Conservation (phyloP, 176 grass and related monocot species). For the Urochloa ruziziensis region DNA sequence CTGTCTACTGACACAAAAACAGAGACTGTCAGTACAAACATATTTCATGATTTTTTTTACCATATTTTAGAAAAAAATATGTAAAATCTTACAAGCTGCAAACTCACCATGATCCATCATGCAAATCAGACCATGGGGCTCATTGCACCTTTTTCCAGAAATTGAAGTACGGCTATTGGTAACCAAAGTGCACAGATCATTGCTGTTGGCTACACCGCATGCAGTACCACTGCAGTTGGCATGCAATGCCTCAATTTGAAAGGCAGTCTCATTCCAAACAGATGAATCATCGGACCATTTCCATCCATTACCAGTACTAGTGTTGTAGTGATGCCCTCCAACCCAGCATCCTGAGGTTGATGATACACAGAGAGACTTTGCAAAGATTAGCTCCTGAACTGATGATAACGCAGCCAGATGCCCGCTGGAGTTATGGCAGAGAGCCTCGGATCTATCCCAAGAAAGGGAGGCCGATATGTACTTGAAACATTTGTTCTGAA, state of each 20-base stretch:
- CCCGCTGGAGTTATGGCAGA: conserved; percentile 54
- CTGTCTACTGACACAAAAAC: conserved; percentile 35
- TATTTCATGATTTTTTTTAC: neutral
- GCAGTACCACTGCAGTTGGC: conserved; percentile 34
- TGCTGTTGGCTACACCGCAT: conserved; percentile 37
- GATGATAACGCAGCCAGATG: conserved; percentile 71
- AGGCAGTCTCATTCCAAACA: conserved; percentile 48
- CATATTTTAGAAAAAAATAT: neutral
- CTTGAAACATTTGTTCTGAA: conserved; percentile 61
- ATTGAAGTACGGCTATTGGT: conserved; percentile 30
- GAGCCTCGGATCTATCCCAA: conserved; percentile 60
- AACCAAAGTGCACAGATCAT: conserved; percentile 61
- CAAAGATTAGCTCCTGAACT: conserved; percentile 64
- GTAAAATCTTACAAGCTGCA: neutral
- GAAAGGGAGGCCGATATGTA: conserved; percentile 50
- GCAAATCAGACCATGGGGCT: conserved; percentile 75
- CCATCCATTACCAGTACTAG: conserved; percentile 28
- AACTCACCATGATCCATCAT: conserved; percentile 65
- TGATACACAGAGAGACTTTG: conserved; percentile 47
- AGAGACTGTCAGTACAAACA: neutral
- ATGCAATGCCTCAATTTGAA: neutral
- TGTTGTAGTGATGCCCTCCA: conserved; percentile 54
- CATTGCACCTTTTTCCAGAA: conserved; percentile 56
- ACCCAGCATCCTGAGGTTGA: conserved; percentile 69
- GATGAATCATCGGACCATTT: conserved; percentile 64